Percentiles rank a stretch among this genome's conserved stretches.
Conservation (phyloP, 192 early-diverging fungal genomes). For the Physocladia obscura region DNA sequence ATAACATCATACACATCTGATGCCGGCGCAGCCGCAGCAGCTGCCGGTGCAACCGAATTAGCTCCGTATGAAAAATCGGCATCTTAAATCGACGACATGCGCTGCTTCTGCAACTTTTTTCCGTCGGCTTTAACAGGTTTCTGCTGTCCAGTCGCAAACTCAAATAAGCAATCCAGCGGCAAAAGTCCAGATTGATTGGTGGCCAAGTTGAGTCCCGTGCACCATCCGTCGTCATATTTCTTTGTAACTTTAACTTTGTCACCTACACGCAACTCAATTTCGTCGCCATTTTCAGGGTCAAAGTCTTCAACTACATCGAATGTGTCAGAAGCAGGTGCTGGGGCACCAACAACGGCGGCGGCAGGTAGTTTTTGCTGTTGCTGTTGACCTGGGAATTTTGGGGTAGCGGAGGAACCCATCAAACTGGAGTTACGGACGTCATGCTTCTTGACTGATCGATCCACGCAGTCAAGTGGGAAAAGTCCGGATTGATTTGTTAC, state of each 20-base stretch:
- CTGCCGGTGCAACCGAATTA: background rate
- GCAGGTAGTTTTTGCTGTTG: background rate
- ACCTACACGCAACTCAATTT: conserved; percentile 11
- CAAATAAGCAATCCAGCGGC: conserved; percentile 8
- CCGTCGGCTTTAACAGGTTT: background rate
- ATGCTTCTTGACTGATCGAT: background rate
- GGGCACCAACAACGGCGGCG: background rate
- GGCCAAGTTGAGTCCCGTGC: conserved; percentile 7
- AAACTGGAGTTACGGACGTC: conserved; percentile 11
- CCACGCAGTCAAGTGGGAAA: conserved; percentile 1
- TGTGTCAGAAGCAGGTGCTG: background rate
- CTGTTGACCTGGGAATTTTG: background rate
- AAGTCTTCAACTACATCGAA: conserved; percentile 8
- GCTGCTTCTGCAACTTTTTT: conserved; percentile 10
- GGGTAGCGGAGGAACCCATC: background rate
- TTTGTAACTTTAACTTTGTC: conserved; percentile 6
- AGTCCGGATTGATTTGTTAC: conserved; percentile 5
- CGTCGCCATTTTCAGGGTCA: conserved; percentile 13
- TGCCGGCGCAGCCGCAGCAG: background rate
- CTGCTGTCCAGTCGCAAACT: background rate
- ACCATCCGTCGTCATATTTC: conserved; percentile 17
- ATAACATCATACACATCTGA: background rate
- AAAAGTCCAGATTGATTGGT: conserved; percentile 12
- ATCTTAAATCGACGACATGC: conserved; percentile 12
- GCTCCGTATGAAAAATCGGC: background rate